Evolutionary conservation across 1,284 basidiomycete species (phyloP).

Genomic region (Calocybe gambosa): DNA sequence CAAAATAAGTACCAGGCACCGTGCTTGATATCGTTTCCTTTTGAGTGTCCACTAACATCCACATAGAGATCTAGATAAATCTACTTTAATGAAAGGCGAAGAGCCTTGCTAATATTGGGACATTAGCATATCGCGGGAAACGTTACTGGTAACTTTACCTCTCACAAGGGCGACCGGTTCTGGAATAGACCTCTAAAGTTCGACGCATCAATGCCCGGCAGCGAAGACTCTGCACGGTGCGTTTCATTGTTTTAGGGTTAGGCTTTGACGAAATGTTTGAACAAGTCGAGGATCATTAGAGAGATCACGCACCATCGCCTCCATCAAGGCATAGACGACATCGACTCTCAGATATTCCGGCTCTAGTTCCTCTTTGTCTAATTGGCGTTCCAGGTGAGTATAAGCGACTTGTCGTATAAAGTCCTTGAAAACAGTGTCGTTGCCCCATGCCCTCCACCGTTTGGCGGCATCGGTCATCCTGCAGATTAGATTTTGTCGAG

Average conservation of each 20-base stretch:
- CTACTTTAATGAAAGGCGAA: background rate
- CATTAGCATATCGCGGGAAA: background rate
- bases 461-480: conserved; percentile 16
- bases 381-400: conserved; percentile 14
- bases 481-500: background rate
- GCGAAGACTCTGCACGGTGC: conserved; percentile 11
- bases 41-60: background rate
- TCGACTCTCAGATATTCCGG: conserved; percentile 13
- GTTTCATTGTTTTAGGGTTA: conserved; percentile 14
- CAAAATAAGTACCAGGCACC: background rate
- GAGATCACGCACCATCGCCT: conserved; percentile 12
- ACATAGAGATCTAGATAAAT: background rate
- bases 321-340: conserved; percentile 14
- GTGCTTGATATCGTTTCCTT: too few relatives aligned
- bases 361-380: conserved; percentile 12
- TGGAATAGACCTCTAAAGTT: conserved; percentile 9
- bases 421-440: conserved; percentile 12
- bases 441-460: conserved; percentile 14
- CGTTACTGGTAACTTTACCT: background rate
- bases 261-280: conserved; percentile 3
- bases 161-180: conserved; percentile 4
- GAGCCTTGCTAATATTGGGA: background rate
- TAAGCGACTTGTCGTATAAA: conserved; percentile 15
- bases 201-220: conserved; percentile 15
- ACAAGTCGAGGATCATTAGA: background rate